Evolutionary conservation across 495 filamentous ascomycete genomes (phyloP).

Genomic region (Penicillium goetzii): DNA sequence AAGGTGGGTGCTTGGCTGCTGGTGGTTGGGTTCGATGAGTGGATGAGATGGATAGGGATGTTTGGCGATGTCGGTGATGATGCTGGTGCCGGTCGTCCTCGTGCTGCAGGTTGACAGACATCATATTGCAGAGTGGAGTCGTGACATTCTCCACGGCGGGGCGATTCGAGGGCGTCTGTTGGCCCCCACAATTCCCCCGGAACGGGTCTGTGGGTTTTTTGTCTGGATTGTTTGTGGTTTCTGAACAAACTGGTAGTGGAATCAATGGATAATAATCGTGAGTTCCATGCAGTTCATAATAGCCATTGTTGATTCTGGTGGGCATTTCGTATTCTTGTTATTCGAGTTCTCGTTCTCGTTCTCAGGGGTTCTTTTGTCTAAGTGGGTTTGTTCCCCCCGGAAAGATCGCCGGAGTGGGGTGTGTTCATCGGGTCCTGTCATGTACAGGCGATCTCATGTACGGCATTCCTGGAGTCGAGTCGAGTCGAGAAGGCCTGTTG

Average conservation of each 20-base stretch:
- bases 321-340: not conserved
- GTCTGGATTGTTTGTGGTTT: not conserved
- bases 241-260: not conserved
- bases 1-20: not conserved
- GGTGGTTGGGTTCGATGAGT: not conserved
- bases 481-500: not conserved
- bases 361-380: not conserved
- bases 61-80: not conserved
- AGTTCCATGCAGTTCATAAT: not conserved
- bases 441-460: slow-evolving; percentile 5
- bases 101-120: slow-evolving; percentile 3
- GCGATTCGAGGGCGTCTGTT: not conserved
- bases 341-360: not conserved
- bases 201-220: not conserved
- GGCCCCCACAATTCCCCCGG: slow-evolving; percentile 7
- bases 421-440: not conserved
- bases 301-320: not conserved
- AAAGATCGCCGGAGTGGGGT: slow-evolving; percentile 14
- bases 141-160: slow-evolving; percentile 10
- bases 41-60: not conserved
- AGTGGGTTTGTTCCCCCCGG: slow-evolving; percentile 2
- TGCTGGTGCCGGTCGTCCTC: not conserved
- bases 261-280: not conserved
- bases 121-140: slow-evolving; percentile 12
- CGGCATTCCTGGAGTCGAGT: not conserved